Percentiles rank a stretch among this genome's conserved stretches.
These are phyloP conservation scores for Baeospora myosura DNA, from an alignment of 1,284 basidiomycete genomes.

Conservation along the genomic window DNA sequence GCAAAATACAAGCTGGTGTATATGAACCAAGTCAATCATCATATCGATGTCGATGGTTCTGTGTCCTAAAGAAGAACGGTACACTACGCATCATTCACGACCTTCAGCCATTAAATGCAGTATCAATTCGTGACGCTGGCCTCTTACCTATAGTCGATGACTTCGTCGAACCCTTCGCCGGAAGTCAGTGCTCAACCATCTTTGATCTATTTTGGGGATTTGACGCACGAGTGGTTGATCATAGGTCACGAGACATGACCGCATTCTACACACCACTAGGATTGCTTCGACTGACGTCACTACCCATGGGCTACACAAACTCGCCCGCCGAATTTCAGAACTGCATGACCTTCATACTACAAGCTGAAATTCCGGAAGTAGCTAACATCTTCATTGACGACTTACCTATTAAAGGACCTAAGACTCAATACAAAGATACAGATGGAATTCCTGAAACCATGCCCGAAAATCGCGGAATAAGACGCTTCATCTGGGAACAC, in stretches of 20 bases:
- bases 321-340: constrained; percentile 29
- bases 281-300: constrained; percentile 20
- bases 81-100: constrained; percentile 19
- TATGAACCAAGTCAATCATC: constrained; percentile 22
- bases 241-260: constrained; percentile 13
- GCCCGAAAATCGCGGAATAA: constrained; percentile 24
- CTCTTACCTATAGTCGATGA: constrained; percentile 21
- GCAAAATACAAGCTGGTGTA: constrained; percentile 19
- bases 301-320: constrained; percentile 31
- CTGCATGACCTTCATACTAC: constrained; percentile 26
- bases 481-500: constrained; percentile 30
- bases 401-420: constrained; percentile 24
- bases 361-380: constrained; percentile 23
- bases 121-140: constrained; percentile 18
- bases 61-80: constrained; percentile 16
- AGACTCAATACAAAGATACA: constrained; percentile 17
- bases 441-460: constrained; percentile 23
- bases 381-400: constrained; percentile 27
- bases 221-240: constrained; percentile 16
- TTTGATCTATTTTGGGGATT: constrained; percentile 24
- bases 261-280: constrained; percentile 22
- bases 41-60: constrained; percentile 25
- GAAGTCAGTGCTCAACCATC: constrained; percentile 21
- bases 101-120: constrained; percentile 21
- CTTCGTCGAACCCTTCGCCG: constrained; percentile 25